Base-by-base conservation (phyloP, 305 asterid genomes). In the Fraxinus latifolia region DNA sequence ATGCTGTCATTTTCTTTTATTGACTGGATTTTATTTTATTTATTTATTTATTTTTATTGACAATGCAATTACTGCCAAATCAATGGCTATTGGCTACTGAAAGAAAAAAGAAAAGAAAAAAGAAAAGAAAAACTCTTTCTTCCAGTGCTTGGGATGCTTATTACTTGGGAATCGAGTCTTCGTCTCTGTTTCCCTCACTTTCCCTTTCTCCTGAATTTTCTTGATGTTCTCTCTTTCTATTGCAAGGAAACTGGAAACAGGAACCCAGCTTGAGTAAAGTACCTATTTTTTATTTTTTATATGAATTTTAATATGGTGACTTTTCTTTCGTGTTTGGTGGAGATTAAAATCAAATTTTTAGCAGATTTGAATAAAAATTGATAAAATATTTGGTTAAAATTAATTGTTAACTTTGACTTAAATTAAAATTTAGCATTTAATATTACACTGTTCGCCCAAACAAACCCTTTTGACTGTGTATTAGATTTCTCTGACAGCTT, bases 91-190 rank as follows among this genome's bases (percentile, higher is more conserved):
- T 36, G 42, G 42, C 50, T 42, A 42, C 55, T 3, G 5, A 14
- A 44, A 44, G 17, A 47, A 47, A 47, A 14, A 39, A 47, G 14
- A 14, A 12, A 12, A 0, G 55, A 44, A 44, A 44, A 44, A 14
- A 3, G 53, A 11, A 11, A 44, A 44, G n/a, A 47, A 14, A 12
- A 0, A 14, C 5, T 14, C 17, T 47, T 4, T 47, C 19, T 14
- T 14, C 6, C 72, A 29, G 71, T 82, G 86, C 90, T 80, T 89
- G 76, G 90, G 90, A 85, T 87, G 86, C 90, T 87, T 72, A 77
- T 82, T 68, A 80, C 84, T 83, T 47, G 87, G 86, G 80, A 62
- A 44, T 80, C 83, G 87, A 81, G 89, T 86, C n/a, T 87, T 67
- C 77, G n/a, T 2, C 89, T 31, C 85, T 74, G 81, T 55, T 50